Percentiles rank a stretch among this genome's conserved stretches.
phyloP scores from a whole-genome alignment of 106 monocot species.

The Agapanthus africanus region DNA sequence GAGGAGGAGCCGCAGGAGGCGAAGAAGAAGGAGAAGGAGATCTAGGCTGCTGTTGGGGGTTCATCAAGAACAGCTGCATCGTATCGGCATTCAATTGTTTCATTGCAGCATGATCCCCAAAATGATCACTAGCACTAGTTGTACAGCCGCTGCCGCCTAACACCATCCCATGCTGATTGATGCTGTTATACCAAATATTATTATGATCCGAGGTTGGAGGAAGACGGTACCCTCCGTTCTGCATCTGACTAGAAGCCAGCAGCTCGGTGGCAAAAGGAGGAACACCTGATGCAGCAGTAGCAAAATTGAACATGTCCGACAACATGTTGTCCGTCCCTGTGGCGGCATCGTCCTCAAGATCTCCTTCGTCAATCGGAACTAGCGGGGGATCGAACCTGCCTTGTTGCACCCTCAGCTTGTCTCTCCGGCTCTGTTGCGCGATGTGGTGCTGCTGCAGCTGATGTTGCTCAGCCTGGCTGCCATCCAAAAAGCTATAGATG shows the following conservation, averaged over 20 bases:
- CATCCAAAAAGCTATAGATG: conserved; percentile 74
- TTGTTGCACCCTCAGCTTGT: conserved; percentile 66
- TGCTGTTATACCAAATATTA: conserved; percentile 1
- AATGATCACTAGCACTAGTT: neutral
- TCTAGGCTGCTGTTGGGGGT: conserved; percentile 17
- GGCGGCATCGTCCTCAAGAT: too few relatives aligned
- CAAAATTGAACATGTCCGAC: conserved; percentile 87
- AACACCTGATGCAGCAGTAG: conserved; percentile 4
- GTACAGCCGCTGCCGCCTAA: neutral
- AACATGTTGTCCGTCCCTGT: conserved; percentile 58
- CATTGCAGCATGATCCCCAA: neutral
- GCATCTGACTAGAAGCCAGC: conserved; percentile 45
- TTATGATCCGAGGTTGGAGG: conserved; percentile 1
- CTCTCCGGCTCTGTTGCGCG: conserved; percentile 66
- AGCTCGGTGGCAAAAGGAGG: conserved; percentile 40
- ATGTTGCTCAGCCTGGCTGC: conserved; percentile 14
- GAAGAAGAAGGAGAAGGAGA: conserved; percentile 27
- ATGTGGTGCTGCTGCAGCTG: conserved; percentile 44
- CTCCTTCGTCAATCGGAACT: too few relatives aligned
- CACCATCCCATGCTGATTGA: neutral
- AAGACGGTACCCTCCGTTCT: conserved; percentile 8
- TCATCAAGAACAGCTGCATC: conserved; percentile 58
- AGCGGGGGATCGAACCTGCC: conserved; percentile 25
- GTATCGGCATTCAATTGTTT: conserved; percentile 27
- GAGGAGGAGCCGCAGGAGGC: conserved; percentile 19